These are phyloP conservation scores for Zostera marina DNA, from an alignment of 116 monocot species.

Conservation along the genomic window DNA sequence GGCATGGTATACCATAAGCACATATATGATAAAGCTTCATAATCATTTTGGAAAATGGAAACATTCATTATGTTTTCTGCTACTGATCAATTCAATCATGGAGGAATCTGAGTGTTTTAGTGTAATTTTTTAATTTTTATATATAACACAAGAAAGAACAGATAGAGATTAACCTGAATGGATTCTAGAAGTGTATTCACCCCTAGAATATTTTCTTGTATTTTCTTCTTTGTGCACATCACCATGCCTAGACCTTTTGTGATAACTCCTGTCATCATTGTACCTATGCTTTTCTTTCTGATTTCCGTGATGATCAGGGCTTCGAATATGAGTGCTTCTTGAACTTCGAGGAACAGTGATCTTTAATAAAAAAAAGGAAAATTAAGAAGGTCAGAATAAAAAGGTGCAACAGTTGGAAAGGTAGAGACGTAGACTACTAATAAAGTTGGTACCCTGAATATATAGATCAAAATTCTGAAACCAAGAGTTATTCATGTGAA, in stretches of 20 bases:
- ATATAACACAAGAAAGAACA: background rate
- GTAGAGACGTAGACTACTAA: too few relatives aligned
- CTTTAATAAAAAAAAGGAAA: constrained; percentile 18
- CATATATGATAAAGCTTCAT: too few relatives aligned
- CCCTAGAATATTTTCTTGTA: constrained; percentile 30
- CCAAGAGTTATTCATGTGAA: background rate
- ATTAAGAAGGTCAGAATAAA: background rate
- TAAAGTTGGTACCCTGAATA: background rate
- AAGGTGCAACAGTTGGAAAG: background rate
- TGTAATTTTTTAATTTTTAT: background rate
- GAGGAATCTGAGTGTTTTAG: background rate
- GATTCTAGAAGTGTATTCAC: constrained; percentile 24
- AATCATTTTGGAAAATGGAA: too few relatives aligned
- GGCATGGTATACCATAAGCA: too few relatives aligned
- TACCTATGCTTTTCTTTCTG: constrained; percentile 21
- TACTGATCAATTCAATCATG: too few relatives aligned
- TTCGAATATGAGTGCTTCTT: constrained; percentile 13
- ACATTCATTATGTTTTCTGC: too few relatives aligned
- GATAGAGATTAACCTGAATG: constrained; percentile 19
- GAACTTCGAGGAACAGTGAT: constrained; percentile 32
- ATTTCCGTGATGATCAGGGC: constrained; percentile 18
- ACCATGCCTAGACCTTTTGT: constrained; percentile 14
- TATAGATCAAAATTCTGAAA: background rate
- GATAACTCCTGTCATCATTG: constrained; percentile 16
- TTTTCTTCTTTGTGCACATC: constrained; percentile 12